Conservation (phyloP, 345 rosid species). For the Nasturtium officinale region DNA sequence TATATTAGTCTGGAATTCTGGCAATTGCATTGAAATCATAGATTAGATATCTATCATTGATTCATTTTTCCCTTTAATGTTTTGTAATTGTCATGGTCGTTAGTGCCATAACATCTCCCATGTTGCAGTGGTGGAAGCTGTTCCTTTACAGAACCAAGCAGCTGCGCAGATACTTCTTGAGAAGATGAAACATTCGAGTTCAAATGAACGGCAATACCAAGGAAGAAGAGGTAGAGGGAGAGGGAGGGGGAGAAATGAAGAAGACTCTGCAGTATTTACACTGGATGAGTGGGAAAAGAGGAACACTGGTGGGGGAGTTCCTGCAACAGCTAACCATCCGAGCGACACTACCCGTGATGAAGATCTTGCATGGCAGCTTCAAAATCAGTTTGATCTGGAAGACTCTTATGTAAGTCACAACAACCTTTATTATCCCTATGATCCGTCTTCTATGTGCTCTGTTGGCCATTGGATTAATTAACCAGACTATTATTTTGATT, state of each 20-base stretch:
- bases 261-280: conserved; percentile 59
- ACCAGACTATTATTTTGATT: conserved; percentile 13
- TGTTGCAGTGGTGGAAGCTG: conserved; percentile 64
- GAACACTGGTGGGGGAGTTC: conserved; percentile 46
- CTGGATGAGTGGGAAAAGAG: conserved; percentile 77
- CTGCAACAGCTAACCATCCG: conserved; percentile 42
- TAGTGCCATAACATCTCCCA: conserved; percentile 21
- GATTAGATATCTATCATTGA: background rate
- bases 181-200: conserved; percentile 65
- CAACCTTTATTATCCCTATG: conserved; percentile 25
- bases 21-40: conserved; percentile 2
- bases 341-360: conserved; percentile 59
- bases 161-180: conserved; percentile 86
- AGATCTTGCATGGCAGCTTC: conserved; percentile 86
- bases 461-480: background rate
- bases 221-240: conserved; percentile 65
- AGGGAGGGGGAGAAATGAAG: conserved; percentile 66
- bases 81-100: background rate
- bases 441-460: conserved; percentile 1
- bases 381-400: conserved; percentile 77
- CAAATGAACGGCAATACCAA: conserved; percentile 44
- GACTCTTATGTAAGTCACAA: conserved; percentile 59
- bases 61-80: background rate
- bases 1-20: conserved; percentile 11
- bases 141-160: conserved; percentile 88